Base-by-base conservation (phyloP, 2,329 filamentous ascomycete genomes). In the Madurella fahalii region DNA sequence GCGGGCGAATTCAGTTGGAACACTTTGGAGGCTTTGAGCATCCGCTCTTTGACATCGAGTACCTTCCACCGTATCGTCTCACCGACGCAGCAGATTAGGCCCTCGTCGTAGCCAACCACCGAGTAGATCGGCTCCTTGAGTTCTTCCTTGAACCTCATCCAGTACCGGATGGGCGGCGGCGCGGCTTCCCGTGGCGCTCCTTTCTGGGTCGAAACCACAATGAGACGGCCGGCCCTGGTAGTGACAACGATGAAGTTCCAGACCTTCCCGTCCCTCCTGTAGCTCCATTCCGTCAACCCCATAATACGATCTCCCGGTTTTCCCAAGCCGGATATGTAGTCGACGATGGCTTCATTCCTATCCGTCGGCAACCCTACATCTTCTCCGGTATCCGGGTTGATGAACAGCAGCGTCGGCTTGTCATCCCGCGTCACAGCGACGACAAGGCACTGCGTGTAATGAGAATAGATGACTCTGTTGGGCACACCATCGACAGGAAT, bases 231-330 rank as follows among this genome's bases (percentile, higher is more conserved):
- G 9, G 71, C 70, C 32, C 74, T 74, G 0, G 81, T 82, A 4
- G 80, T 76, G 11, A 87, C 77, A 13, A 89, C 74, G 32, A 90
- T 73, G 64, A 84, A 86, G 1, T 80, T 76, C 68, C 85, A 87
- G 0, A 70, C 76, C 52, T 78, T 81, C n/a, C 74, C 75, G 39
- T 81, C 75, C 52, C 81, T 80, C 32, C 73, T 70, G 58, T 81
- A 83, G 5, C 74, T 67, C 87, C 87, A 91, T 57, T 89, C 83
- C 1, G 78, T 68, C 8, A 91, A 67, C 1, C 80, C 76, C 42
- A 81, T 74, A 1, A 91, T 79, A 40, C 75, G 76, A 58, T 87
- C 84, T 1, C 79, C 79, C 1, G 69, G 59, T 43, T 80, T 76
- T 1, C 80, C 81, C 15, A 90, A 71, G 3, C 79, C 78, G 15